Evolutionary conservation across 306 rosid genomes (phyloP).

Genomic region (Pterocarpus macrocarpus): DNA sequence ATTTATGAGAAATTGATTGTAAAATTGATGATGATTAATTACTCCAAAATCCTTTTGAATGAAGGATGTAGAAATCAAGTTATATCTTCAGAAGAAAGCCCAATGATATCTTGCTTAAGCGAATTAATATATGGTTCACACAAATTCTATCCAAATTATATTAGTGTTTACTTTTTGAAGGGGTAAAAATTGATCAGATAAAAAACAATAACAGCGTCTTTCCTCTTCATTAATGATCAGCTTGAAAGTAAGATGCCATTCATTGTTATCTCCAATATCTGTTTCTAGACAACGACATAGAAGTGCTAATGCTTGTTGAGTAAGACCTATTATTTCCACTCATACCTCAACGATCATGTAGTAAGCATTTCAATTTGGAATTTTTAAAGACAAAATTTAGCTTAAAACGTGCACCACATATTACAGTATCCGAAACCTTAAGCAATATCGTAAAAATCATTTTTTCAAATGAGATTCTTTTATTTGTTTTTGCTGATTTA

Average conservation of each 20-base stretch:
- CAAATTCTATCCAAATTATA: neutral
- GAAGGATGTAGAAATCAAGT: constrained; percentile 38
- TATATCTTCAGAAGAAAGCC: constrained; percentile 10
- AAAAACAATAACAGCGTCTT: neutral
- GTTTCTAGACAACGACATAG: constrained; percentile 10
- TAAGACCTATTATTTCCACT: constrained; percentile 42
- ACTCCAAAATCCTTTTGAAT: constrained; percentile 41
- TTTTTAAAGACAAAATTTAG: neutral
- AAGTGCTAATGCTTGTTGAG: constrained; percentile 17
- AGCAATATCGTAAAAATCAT: neutral
- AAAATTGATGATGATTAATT: constrained; percentile 37
- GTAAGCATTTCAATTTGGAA: constrained; percentile 27
- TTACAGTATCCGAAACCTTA: constrained; percentile 19
- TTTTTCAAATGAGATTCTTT: neutral
- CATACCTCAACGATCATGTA: constrained; percentile 36
- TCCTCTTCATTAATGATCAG: neutral
- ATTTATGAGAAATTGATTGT: constrained; percentile 44
- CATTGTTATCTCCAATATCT: constrained; percentile 33
- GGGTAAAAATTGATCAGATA: neutral
- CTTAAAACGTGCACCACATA: constrained; percentile 25
- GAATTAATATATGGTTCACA: constrained; percentile 29
- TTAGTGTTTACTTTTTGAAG: neutral
- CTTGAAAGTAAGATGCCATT: constrained; percentile 4
- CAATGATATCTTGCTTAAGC: constrained; percentile 36
- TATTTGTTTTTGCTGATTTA: neutral